phyloP scores from a whole-genome alignment of 1,284 basidiomycete genomes.

The Cryptococcus neoformans region DNA sequence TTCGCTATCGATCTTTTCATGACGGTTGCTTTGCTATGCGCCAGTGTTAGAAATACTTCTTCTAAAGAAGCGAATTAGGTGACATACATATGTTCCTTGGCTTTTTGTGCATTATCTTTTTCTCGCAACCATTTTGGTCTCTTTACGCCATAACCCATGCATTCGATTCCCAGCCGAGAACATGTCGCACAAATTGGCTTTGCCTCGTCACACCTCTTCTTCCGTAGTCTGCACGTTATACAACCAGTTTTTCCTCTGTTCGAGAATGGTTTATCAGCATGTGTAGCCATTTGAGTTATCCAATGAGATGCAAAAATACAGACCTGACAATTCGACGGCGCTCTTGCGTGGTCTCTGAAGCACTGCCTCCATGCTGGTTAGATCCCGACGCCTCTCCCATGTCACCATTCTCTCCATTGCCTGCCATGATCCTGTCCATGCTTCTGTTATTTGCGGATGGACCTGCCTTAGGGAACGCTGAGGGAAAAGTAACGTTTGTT shows the following conservation, averaged over 20 bases:
- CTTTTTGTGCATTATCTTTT: constrained; percentile 13
- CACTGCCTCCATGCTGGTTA: too few relatives aligned
- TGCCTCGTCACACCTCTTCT: constrained; percentile 19
- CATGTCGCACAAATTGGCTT: constrained; percentile 18
- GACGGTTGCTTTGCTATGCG: constrained; percentile 9
- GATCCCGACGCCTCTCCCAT: too few relatives aligned
- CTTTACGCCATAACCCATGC: constrained; percentile 20
- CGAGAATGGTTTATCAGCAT: background rate
- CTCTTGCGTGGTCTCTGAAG: too few relatives aligned
- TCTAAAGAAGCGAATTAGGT: background rate
- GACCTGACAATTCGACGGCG: too few relatives aligned
- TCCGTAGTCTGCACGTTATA: constrained; percentile 18
- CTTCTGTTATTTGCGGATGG: too few relatives aligned
- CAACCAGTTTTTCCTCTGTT: constrained; percentile 17
- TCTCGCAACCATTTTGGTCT: constrained; percentile 17
- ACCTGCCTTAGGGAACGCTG: too few relatives aligned
- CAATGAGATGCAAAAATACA: too few relatives aligned
- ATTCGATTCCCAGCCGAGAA: constrained; percentile 15
- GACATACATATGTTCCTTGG: constrained; percentile 15
- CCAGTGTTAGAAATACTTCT: background rate
- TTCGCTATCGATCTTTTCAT: background rate
- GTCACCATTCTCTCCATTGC: too few relatives aligned
- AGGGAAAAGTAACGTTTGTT: too few relatives aligned
- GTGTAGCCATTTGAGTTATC: too few relatives aligned
- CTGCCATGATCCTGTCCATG: too few relatives aligned